Evolutionary conservation across 305 asterid species (phyloP), one percentile per base, ranked within the genome.

Genomic region (Rubia peregrina): DNA sequence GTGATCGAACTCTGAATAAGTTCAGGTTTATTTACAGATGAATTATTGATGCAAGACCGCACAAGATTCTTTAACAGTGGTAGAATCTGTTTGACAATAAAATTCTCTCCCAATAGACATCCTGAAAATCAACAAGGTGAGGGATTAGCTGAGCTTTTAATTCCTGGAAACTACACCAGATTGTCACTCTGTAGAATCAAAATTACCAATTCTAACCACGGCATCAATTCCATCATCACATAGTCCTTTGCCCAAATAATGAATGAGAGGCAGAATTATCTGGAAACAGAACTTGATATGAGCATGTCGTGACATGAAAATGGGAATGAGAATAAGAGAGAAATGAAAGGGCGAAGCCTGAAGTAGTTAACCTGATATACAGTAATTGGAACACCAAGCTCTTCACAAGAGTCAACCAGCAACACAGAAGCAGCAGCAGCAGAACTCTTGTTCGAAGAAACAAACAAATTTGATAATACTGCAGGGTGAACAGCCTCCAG

Each of bases 381-480:
- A 22, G 98, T 94, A 83, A 94, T 77, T 65, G 99, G 99, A 73
- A 89, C 83, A 55, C 99, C 98, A 80, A 89, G 92, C 85, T 94
- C 99, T 82, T 94, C 99, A 65, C 98, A 89, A 73, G 96, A 94
- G 75, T 98, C 96, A 76, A 91, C 81, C 77, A 94, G 85, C 49
- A 94, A 84, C 78, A 91, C 99, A 75, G 99, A 85, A 61, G 97
- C 96, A 68, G 99, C 97, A 70, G 87, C 79, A 74, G 90, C 83
- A 75, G 97, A 85, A 82, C 87, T 85, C 80, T 86, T 94, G 59
- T 85, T 87, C 74, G 97, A 86, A 76, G 87, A 74, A 78, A 73
- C 75, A 69, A 82, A 89, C 85, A 94, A 80, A 83, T 89, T 94
- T 80, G 95, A 87, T 83, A 94, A 83, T 75, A 91, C 95, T 66